These are phyloP conservation scores for Casuarina cunninghamiana DNA, from an alignment of 306 rosid species.

Conservation along the genomic window DNA sequence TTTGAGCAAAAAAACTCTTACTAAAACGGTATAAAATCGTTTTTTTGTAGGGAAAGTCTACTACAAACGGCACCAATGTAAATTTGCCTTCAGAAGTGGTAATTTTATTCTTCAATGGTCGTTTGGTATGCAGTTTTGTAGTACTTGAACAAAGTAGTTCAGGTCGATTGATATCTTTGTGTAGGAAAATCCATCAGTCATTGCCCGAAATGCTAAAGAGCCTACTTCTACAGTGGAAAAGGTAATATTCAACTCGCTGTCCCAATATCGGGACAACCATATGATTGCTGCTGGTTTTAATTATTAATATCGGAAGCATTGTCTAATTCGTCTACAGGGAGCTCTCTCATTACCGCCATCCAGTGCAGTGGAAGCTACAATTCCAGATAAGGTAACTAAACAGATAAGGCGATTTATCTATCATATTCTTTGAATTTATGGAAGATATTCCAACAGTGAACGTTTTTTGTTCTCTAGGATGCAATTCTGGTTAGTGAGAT, in stretches of 20 bases:
- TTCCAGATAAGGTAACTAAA: neutral
- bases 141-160: constrained; percentile 1
- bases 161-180: constrained; percentile 11
- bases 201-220: constrained; percentile 17
- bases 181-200: constrained; percentile 38
- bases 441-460: constrained; percentile 1
- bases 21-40: neutral
- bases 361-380: constrained; percentile 6
- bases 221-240: constrained; percentile 34
- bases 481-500: constrained; percentile 7
- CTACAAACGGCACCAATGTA: constrained; percentile 25
- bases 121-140: neutral
- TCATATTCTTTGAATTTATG: neutral
- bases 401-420: neutral
- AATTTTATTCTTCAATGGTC: constrained; percentile 23
- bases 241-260: constrained; percentile 29
- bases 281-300: neutral
- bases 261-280: constrained; percentile 10
- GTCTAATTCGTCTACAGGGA: neutral
- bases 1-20: neutral
- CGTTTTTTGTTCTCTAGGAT: constrained; percentile 37
- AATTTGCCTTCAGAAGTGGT: constrained; percentile 23
- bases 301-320: neutral
- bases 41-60: constrained; percentile 31
- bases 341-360: neutral